Evolutionary conservation across 257 asterid species (phyloP).

Genomic region (Knoxia roxburghii): DNA sequence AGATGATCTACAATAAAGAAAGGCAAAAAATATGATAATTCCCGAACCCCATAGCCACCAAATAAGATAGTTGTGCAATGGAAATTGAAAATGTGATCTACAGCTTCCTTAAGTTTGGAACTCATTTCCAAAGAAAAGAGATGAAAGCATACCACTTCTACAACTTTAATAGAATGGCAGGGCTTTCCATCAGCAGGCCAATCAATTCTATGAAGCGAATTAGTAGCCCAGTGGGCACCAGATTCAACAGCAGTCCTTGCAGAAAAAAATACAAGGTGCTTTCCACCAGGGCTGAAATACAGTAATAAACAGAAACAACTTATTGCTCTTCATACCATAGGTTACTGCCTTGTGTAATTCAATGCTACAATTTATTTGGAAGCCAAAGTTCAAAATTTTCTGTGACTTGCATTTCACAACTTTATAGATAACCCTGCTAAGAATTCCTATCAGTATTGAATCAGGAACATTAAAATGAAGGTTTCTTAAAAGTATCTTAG

Average conservation of each 20-base stretch:
- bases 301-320: slow-evolving; percentile 10
- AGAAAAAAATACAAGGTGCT: slow-evolving; percentile 68
- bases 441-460: too few relatives aligned
- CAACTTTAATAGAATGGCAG: slow-evolving; percentile 33
- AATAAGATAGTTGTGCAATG: neutral
- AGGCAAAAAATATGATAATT: neutral
- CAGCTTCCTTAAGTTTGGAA: neutral
- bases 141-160: slow-evolving; percentile 69
- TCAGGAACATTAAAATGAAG: too few relatives aligned
- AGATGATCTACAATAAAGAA: neutral
- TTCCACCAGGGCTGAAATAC: slow-evolving; percentile 90
- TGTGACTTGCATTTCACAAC: too few relatives aligned
- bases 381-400: too few relatives aligned
- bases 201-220: slow-evolving; percentile 73
- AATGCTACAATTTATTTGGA: neutral
- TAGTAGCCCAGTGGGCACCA: slow-evolving; percentile 78
- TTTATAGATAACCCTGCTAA: too few relatives aligned
- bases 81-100: neutral
- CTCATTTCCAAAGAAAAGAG: too few relatives aligned
- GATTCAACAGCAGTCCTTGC: slow-evolving; percentile 73
- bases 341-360: neutral
- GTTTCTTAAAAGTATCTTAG: too few relatives aligned
- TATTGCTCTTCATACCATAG: neutral
- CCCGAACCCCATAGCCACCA: neutral
- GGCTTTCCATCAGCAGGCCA: slow-evolving; percentile 69